Evolutionary conservation across 768 basidiomycete species (phyloP), one percentile per base, ranked within the genome.

Genomic region (Boletus barrowsii): DNA sequence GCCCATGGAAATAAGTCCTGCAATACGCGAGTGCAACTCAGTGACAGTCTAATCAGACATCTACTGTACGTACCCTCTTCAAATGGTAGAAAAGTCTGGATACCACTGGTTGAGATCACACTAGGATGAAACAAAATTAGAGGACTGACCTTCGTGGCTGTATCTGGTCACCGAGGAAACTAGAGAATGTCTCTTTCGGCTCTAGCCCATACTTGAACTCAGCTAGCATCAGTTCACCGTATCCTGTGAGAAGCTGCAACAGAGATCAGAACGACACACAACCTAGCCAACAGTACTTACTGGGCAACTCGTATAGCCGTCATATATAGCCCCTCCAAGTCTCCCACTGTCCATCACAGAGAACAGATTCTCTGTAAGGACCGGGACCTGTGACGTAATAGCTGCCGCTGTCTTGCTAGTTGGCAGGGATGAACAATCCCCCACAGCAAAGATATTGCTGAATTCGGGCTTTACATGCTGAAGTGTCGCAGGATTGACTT

Each of bases 341-440:
- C 81, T 80, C 33, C 93, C 94, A 2, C 81, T 84, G 60, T 88
- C 82, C 67, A 93, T 73, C 32, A 88, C 73, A 26, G 84, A 83
- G 69, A 84, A 87, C 36, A 98, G 68, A 72, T 98, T 98, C 72
- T 98, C 90, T 1, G 87, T 82, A 42, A 98, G 78, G 5, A 99
- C 87, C 11, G 96, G 96, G 1, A 90, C 86, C 70, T 99, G 93
- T 0, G 83, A 84, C 3, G 90, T 93, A 63, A 98, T 88, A 6
- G 95, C 96, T 14, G 96, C 95, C 0, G 90, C 92, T 1, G 96
- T 99, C 79, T 96, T 99, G 70, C 90, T 93, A 26, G 93, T 98
- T 9, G 96, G 96, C 29, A 97, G 72, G 35, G 86, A 90, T 22
- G 91, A 89, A 64, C 89, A 90, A 67, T 99, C 96, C n/a, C 96